phyloP scores from a whole-genome alignment of 2,329 filamentous ascomycete species.

The Trichoderma endophyticum region DNA sequence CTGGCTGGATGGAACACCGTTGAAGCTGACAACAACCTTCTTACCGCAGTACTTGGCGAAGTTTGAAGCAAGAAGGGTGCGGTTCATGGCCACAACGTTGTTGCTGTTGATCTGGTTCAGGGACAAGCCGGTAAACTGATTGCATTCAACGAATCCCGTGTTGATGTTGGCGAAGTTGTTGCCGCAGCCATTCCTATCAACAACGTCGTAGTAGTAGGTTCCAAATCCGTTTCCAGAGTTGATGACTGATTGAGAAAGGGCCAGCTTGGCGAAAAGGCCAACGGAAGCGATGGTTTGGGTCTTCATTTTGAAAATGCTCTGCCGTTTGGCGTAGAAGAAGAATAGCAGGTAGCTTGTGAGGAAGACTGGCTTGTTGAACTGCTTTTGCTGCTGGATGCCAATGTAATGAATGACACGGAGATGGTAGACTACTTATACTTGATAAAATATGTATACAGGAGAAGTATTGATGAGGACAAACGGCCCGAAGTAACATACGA shows the following conservation, averaged over 20 bases:
- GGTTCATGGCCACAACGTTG: constrained; percentile 23
- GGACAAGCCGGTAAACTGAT: background rate
- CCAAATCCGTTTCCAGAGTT: constrained; percentile 15
- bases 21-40: constrained; percentile 20
- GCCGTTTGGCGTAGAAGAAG: background rate
- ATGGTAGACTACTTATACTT: background rate
- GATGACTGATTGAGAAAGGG: background rate
- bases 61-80: constrained; percentile 15
- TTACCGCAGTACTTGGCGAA: constrained; percentile 22
- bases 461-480: background rate
- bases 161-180: constrained; percentile 8
- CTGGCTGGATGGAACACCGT: constrained; percentile 13
- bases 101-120: constrained; percentile 20
- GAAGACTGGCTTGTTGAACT: background rate
- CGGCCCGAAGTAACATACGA: constrained; percentile 10
- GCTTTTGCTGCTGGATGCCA: background rate
- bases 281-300: background rate
- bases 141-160: constrained; percentile 16
- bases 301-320: constrained; percentile 1
- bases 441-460: background rate
- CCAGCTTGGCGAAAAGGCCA: background rate
- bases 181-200: background rate
- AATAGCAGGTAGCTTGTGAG: background rate
- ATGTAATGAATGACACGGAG: background rate
- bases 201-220: constrained; percentile 18